These are phyloP conservation scores for Cephalotrichum gorgonifer DNA, from an alignment of 2,329 filamentous ascomycete species.

Conservation along the genomic window DNA sequence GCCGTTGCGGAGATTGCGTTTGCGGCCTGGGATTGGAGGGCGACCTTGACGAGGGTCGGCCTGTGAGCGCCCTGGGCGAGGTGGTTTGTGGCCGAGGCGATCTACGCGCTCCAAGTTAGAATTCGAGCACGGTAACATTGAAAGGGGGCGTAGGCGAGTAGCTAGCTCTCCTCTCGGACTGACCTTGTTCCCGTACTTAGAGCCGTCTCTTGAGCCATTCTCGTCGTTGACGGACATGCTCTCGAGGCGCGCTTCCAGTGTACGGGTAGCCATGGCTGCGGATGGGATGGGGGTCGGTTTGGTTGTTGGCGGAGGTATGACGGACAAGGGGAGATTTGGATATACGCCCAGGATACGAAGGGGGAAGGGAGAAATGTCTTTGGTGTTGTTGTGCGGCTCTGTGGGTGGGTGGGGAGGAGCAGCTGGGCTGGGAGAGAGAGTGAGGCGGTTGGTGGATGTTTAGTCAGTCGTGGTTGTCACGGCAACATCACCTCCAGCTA, in stretches of 20 bases:
- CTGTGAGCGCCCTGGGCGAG: slow-evolving; percentile 40
- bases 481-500: slow-evolving; percentile 1
- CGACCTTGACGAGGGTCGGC: slow-evolving; percentile 77
- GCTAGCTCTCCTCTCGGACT: neutral
- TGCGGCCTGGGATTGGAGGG: slow-evolving; percentile 67
- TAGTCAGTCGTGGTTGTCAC: slow-evolving; percentile 2
- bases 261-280: slow-evolving; percentile 57
- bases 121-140: neutral
- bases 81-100: slow-evolving; percentile 27
- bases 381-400: neutral
- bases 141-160: neutral
- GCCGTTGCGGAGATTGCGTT: slow-evolving; percentile 51
- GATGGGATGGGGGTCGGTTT: slow-evolving; percentile 3
- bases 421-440: neutral
- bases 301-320: neutral
- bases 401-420: no score
- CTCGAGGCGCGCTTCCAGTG: slow-evolving; percentile 81
- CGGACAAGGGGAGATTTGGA: neutral
- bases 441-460: neutral
- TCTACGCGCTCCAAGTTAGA: neutral
- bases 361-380: neutral
- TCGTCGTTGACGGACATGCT: slow-evolving; percentile 83
- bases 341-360: neutral
- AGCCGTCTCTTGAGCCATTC: slow-evolving; percentile 46
- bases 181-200: slow-evolving; percentile 4